These are phyloP conservation scores for Debaryomyces fabryi DNA, from an alignment of 1,139 yeast genomes.

Conservation along the genomic window DNA sequence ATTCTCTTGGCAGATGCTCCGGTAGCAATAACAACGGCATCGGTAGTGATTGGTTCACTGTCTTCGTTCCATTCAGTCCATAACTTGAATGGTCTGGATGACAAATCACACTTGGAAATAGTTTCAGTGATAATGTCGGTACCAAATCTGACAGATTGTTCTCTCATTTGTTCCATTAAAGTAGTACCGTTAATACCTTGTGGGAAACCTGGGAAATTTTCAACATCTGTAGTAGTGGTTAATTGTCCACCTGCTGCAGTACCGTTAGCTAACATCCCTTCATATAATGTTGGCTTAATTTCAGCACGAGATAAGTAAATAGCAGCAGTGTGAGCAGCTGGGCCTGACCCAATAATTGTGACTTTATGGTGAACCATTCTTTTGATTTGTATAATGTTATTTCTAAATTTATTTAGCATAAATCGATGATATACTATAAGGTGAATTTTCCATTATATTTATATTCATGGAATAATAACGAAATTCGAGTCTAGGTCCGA, in stretches of 20 bases:
- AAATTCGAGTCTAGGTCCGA: slow-evolving; percentile 10
- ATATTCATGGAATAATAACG: slow-evolving; percentile 1
- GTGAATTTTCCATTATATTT: slow-evolving; percentile 1
- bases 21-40: slow-evolving; percentile 89
- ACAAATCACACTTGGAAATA: slow-evolving; percentile 84
- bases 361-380: slow-evolving; percentile 87
- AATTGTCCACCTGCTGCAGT: slow-evolving; percentile 99
- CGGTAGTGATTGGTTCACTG: slow-evolving; percentile 85
- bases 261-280: slow-evolving; percentile 97
- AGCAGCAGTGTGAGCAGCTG: slow-evolving; percentile 99
- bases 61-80: slow-evolving; percentile 97
- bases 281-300: slow-evolving; percentile 88
- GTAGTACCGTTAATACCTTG: slow-evolving; percentile 86
- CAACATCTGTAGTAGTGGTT: slow-evolving; percentile 96
- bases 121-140: slow-evolving; percentile 95
- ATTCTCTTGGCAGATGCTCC: slow-evolving; percentile 98
- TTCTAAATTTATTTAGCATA: slow-evolving; percentile 3
- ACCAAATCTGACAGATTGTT: slow-evolving; percentile 84
- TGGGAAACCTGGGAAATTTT: slow-evolving; percentile 98
- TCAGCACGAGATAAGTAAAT: slow-evolving; percentile 96
- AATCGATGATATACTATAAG: not conserved
- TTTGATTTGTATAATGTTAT: slow-evolving; percentile 2
- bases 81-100: slow-evolving; percentile 86
- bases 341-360: slow-evolving; percentile 95
- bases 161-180: slow-evolving; percentile 92